Evolutionary conservation across 1,139 yeast species (phyloP), one percentile per base, ranked within the genome.

Genomic region (Spencermartinsiella ligniputridi): DNA sequence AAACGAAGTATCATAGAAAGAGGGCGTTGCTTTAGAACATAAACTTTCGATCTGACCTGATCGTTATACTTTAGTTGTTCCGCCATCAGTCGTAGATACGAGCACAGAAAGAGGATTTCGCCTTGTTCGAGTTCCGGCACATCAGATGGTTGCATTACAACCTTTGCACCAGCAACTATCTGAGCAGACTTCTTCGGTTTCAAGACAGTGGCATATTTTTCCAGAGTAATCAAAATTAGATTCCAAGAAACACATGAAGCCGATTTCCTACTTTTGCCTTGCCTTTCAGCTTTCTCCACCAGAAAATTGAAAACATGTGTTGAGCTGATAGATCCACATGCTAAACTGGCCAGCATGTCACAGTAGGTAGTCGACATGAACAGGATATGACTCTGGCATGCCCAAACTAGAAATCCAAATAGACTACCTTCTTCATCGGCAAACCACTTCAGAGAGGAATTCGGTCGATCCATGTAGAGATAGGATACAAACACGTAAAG

Each of bases 361-460:
- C 92, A 81, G 56, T 83, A 89, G 0, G 96, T 77, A 0, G 97
- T 83, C 40, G 88, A 78, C 69, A 90, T 88, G 44, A 89, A 70
- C 4, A 94, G 83, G 12, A 92, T 86, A 50, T 84, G 88, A 56
- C 90, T 84, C 46, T 81, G 79, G 3, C 94, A 74, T 0, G 95
- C 95, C 97, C 97, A 90, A 37, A 77, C 77, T 41, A 90, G 70
- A 55, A 92, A 90, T 0, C 96, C 97, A 55, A 79, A 74, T 1
- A 80, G 65, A 40, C 75, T 70, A 3, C 83, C 74, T 41, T 76
- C 81, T 16, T 81, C 75, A 48, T 84, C 87, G 2, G 70, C 66
- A 96, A 96, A 89, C 54, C 87, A 84, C n/a, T 69, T 65, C 1
- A 71, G 57, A 20, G 87, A 76, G 13, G 81, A 67, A 2, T 75